Evolutionary conservation across 1,284 basidiomycete species (phyloP).

Genomic region (Apiotrichum sp.): DNA sequence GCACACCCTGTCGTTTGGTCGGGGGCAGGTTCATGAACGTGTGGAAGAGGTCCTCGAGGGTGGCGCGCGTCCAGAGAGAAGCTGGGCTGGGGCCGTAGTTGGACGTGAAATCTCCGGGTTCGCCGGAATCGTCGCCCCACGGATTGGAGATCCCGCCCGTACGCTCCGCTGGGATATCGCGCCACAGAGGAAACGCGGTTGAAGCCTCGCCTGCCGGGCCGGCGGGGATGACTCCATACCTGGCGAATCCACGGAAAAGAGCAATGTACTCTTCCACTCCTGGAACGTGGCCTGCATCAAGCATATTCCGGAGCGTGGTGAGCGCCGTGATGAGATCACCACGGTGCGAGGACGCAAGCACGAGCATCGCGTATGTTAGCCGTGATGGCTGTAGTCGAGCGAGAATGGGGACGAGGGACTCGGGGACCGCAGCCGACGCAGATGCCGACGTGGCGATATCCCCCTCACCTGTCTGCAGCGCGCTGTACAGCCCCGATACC

Average conservation of each 20-base stretch:
- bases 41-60: constrained; percentile 28
- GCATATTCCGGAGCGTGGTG: constrained; percentile 63
- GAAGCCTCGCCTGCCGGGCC: constrained; percentile 11
- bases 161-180: neutral
- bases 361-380: constrained; percentile 62
- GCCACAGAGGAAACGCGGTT: constrained; percentile 10
- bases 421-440: constrained; percentile 9
- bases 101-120: constrained; percentile 4
- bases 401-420: constrained; percentile 1
- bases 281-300: constrained; percentile 45
- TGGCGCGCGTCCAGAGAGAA: constrained; percentile 24
- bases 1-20: neutral
- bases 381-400: constrained; percentile 54
- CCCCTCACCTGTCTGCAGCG: neutral
- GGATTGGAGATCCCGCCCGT: constrained; percentile 1
- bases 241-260: constrained; percentile 69
- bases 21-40: constrained; percentile 24
- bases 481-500: constrained; percentile 56
- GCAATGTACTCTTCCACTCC: constrained; percentile 54
- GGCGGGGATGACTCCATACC: constrained; percentile 32
- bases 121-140: constrained; percentile 1
- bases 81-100: constrained; percentile 1
- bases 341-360: constrained; percentile 62
- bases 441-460: neutral
- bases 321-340: constrained; percentile 61